A percentile compares a stretch with the other conserved stretches of the same genome.
These are phyloP conservation scores for Talaromyces sp. DNA, from an alignment of 2,329 filamentous ascomycete species.

Conservation along the genomic window DNA sequence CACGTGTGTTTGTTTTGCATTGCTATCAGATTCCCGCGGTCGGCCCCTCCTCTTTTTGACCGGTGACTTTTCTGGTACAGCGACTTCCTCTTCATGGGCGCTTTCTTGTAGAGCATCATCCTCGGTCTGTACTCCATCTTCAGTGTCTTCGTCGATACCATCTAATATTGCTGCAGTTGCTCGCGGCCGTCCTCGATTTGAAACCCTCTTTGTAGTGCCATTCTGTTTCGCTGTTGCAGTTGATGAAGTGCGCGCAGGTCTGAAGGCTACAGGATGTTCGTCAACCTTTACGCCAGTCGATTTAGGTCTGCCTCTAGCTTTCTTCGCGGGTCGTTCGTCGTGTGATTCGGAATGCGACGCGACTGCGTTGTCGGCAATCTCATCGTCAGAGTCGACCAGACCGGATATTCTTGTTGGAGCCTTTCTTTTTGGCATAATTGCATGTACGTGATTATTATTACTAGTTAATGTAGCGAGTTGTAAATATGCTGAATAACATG, in stretches of 20 bases:
- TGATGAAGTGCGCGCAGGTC: slow-evolving; percentile 27
- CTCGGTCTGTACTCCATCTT: slow-evolving; percentile 39
- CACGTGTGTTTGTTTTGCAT: slow-evolving; percentile 24
- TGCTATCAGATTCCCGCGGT: slow-evolving; percentile 27
- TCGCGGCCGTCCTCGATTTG: slow-evolving; percentile 31
- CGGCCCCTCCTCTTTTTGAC: slow-evolving; percentile 23
- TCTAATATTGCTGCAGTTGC: slow-evolving; percentile 25
- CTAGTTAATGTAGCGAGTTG: not conserved
- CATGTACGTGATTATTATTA: not conserved
- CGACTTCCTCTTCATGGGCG: slow-evolving; percentile 36
- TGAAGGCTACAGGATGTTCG: slow-evolving; percentile 29
- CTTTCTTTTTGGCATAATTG: slow-evolving; percentile 41
- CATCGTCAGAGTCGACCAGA: slow-evolving; percentile 48
- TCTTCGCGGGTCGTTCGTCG: slow-evolving; percentile 38
- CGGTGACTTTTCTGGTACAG: slow-evolving; percentile 22
- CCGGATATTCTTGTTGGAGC: slow-evolving; percentile 43
- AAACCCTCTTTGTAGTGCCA: slow-evolving; percentile 19
- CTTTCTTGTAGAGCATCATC: slow-evolving; percentile 28
- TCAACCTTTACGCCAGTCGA: slow-evolving; percentile 46
- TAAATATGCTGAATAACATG: slow-evolving; percentile 7
- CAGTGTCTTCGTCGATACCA: slow-evolving; percentile 38
- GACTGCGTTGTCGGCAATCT: slow-evolving; percentile 29
- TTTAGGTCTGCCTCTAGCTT: slow-evolving; percentile 35
- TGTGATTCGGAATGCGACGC: slow-evolving; percentile 26
- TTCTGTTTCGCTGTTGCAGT: slow-evolving; percentile 22